phyloP scores from a whole-genome alignment of 495 filamentous ascomycete genomes.

The Evansstolkia leycettana region DNA sequence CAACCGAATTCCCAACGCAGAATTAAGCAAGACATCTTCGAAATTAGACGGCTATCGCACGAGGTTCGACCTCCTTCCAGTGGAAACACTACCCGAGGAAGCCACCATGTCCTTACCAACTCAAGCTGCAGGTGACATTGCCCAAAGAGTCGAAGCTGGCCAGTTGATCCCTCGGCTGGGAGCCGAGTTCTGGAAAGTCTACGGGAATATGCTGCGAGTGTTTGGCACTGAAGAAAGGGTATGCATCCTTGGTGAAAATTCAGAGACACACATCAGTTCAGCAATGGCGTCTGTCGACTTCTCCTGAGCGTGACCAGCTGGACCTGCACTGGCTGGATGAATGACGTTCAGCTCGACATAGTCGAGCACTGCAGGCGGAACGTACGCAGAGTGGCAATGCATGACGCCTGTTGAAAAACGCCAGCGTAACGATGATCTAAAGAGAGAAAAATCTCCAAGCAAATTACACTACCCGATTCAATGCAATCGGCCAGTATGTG shows the following conservation, averaged over 20 bases:
- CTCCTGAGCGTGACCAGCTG: no score
- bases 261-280: not conserved
- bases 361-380: no score
- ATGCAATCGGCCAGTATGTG: slow-evolving; percentile 36
- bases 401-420: no score
- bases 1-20: no score
- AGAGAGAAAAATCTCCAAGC: no score
- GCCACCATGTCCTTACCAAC: not conserved
- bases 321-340: no score
- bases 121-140: not conserved
- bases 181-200: slow-evolving; percentile 46
- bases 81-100: slow-evolving; percentile 3
- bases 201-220: slow-evolving; percentile 52
- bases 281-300: not conserved
- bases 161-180: slow-evolving; percentile 36
- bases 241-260: slow-evolving; percentile 20
- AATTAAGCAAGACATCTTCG: not conserved
- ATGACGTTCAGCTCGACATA: no score
- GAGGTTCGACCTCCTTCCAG: slow-evolving; percentile 8
- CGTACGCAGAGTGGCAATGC: no score
- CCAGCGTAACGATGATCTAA: no score
- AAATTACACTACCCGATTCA: no score
- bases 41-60: slow-evolving; percentile 3
- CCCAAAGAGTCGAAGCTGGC: slow-evolving; percentile 5
- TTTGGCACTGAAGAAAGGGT: slow-evolving; percentile 51